Conservation (phyloP, 441 rosid genomes). For the Macaranga tanarius region DNA sequence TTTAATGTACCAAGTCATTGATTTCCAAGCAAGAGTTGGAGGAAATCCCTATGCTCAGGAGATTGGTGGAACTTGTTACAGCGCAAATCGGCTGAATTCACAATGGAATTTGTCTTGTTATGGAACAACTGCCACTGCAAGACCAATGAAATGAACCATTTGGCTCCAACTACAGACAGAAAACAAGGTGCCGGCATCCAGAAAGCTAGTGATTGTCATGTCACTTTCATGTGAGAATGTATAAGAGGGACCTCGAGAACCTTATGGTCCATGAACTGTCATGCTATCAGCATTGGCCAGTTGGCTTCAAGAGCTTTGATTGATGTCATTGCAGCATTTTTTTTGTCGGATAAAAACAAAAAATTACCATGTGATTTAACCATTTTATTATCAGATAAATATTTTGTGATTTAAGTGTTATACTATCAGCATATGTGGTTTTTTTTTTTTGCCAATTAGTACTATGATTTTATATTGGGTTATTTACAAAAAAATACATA, state of each 20-base stretch:
- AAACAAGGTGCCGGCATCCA: slow-evolving; percentile 34
- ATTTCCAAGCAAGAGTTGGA: slow-evolving; percentile 20
- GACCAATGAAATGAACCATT: slow-evolving; percentile 17
- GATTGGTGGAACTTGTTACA: slow-evolving; percentile 13
- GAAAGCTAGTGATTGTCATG: slow-evolving; percentile 5
- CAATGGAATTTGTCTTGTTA: slow-evolving; percentile 34
- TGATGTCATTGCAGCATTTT: too few relatives aligned
- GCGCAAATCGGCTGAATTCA: slow-evolving; percentile 35
- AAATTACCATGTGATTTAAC: too few relatives aligned
- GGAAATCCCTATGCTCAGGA: slow-evolving; percentile 38
- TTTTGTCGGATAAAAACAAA: too few relatives aligned
- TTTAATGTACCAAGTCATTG: slow-evolving; percentile 4
- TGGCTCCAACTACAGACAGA: not conserved
- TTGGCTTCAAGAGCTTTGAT: not conserved
- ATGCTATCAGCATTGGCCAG: not conserved
- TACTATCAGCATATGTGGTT: too few relatives aligned
- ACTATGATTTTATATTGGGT: too few relatives aligned
- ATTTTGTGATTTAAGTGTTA: too few relatives aligned
- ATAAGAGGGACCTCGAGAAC: not conserved
- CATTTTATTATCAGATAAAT: too few relatives aligned
- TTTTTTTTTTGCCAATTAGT: too few relatives aligned
- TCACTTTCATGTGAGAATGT: slow-evolving; percentile 3
- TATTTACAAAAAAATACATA: too few relatives aligned
- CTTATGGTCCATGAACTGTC: not conserved
- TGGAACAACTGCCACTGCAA: slow-evolving; percentile 5